A percentile compares a stretch with the other conserved stretches of the same genome.
Evolutionary conservation across 768 basidiomycete genomes (phyloP).

Genomic region (Pleurotus platypus): DNA sequence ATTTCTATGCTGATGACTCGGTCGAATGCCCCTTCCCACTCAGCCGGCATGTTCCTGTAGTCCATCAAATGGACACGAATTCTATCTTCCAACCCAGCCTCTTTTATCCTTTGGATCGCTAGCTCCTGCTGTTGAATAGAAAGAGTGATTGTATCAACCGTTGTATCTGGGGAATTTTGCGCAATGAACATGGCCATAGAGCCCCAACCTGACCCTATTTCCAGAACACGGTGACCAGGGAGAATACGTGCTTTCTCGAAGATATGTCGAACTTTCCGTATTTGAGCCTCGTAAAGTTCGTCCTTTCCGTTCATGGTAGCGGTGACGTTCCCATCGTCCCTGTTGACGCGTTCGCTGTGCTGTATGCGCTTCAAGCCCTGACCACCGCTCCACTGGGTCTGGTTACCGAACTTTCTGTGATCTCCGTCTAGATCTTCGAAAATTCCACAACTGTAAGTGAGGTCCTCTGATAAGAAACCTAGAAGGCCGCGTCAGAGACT

Average conservation of each 20-base stretch:
- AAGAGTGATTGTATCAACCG: constrained; percentile 70
- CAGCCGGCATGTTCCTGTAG: constrained; percentile 58
- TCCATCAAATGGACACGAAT: constrained; percentile 75
- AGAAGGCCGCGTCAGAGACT: neutral
- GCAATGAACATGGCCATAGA: constrained; percentile 65
- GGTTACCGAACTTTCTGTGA: constrained; percentile 25
- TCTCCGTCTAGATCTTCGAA: constrained; percentile 64
- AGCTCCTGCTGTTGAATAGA: constrained; percentile 61
- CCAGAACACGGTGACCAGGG: constrained; percentile 55
- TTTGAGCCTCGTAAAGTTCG: constrained; percentile 45
- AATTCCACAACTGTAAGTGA: constrained; percentile 77
- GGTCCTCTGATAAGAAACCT: constrained; percentile 63
- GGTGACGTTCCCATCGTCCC: constrained; percentile 12
- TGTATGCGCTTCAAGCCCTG: constrained; percentile 27
- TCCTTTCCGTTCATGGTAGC: constrained; percentile 12
- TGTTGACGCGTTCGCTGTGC: constrained; percentile 8
- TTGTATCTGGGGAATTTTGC: constrained; percentile 47
- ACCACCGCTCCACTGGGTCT: constrained; percentile 32
- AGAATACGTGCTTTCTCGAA: constrained; percentile 61
- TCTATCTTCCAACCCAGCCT: constrained; percentile 45
- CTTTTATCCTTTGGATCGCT: constrained; percentile 50
- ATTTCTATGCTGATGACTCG: constrained; percentile 73
- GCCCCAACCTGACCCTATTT: constrained; percentile 82
- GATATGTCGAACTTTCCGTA: constrained; percentile 62
- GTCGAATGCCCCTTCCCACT: constrained; percentile 66